A percentile compares a stretch with the other conserved stretches of the same genome.
These are phyloP conservation scores for Trichoderma sp. DNA, from an alignment of 2,329 filamentous ascomycete genomes.

Conservation along the genomic window DNA sequence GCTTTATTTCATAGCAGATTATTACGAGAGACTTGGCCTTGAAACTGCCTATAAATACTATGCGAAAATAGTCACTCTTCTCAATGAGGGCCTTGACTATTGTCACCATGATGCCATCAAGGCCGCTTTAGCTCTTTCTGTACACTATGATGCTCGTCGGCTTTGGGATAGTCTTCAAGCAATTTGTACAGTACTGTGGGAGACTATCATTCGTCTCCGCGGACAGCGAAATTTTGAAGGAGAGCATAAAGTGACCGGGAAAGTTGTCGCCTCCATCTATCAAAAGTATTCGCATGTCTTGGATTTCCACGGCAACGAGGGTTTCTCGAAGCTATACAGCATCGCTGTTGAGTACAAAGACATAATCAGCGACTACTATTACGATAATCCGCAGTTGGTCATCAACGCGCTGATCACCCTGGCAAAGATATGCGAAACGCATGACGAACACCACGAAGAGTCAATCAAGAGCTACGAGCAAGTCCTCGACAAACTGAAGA, in stretches of 20 bases:
- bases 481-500: conserved; percentile 9
- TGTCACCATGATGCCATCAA: background rate
- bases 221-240: background rate
- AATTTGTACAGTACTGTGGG: background rate
- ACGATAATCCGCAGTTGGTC: conserved; percentile 28
- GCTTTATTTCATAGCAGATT: background rate
- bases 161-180: background rate
- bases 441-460: conserved; percentile 43
- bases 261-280: conserved; percentile 42
- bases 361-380: conserved; percentile 41
- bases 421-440: conserved; percentile 46
- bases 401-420: conserved; percentile 37
- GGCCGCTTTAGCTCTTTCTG: background rate
- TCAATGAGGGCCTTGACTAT: background rate
- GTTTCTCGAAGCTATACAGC: conserved; percentile 42
- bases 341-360: conserved; percentile 49
- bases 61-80: background rate
- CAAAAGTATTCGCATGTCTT: conserved; percentile 48
- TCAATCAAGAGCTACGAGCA: conserved; percentile 47
- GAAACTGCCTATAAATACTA: background rate
- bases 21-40: background rate
- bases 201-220: background rate
- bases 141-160: background rate
- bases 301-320: conserved; percentile 42
- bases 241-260: background rate